Evolutionary conservation across 352 stramenopile species (phyloP).

Genomic region (Phytophthora podocarpi): DNA sequence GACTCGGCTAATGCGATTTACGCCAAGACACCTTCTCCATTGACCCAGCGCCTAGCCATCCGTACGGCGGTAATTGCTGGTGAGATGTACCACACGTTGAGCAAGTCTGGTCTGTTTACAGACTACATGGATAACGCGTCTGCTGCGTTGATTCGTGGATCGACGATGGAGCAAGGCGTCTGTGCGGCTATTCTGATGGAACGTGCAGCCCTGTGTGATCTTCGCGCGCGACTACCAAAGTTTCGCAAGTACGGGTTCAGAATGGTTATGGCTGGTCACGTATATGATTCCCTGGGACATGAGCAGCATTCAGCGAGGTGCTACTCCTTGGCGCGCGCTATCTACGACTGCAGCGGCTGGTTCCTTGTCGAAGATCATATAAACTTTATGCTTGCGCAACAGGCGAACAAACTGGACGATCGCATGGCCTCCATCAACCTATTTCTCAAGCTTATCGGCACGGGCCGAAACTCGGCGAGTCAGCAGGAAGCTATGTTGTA

Average conservation of each 20-base stretch:
- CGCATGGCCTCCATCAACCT: constrained; percentile 85
- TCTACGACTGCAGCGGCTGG: constrained; percentile 86
- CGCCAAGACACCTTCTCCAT: constrained; percentile 52
- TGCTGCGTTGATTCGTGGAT: constrained; percentile 78
- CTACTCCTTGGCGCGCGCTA: constrained; percentile 72
- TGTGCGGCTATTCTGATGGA: constrained; percentile 87
- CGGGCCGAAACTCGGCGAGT: constrained; percentile 78
- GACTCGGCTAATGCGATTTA: constrained; percentile 72
- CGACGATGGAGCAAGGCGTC: constrained; percentile 85
- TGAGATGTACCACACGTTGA: constrained; percentile 83
- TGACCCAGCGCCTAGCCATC: constrained; percentile 63
- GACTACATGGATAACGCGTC: constrained; percentile 90
- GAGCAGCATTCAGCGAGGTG: constrained; percentile 80
- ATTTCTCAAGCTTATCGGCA: constrained; percentile 87
- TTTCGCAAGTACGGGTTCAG: constrained; percentile 90
- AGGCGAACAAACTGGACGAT: constrained; percentile 77
- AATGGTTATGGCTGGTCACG: constrained; percentile 89
- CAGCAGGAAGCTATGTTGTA: constrained; percentile 85
- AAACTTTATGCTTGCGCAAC: constrained; percentile 85
- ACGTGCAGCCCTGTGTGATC: constrained; percentile 75
- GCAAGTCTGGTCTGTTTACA: constrained; percentile 75
- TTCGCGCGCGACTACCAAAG: constrained; percentile 69
- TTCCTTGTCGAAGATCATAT: constrained; percentile 90
- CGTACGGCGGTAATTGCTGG: constrained; percentile 72
- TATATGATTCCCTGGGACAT: constrained; percentile 80